Evolutionary conservation across 257 asterid species (phyloP).

Genomic region (Capsicum chinense): DNA sequence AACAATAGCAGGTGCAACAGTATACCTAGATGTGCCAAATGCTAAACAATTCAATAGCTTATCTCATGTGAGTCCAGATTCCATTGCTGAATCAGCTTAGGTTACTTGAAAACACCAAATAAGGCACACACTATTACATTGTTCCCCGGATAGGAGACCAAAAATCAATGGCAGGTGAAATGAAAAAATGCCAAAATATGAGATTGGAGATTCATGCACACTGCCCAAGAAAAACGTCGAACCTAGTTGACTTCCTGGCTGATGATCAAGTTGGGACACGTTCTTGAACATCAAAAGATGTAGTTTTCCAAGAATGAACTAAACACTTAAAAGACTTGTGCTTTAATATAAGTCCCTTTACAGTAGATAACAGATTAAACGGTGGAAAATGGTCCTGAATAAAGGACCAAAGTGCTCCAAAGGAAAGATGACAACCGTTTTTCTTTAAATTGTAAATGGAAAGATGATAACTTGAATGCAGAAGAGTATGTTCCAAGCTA

Average conservation of each 20-base stretch:
- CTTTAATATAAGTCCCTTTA: background rate
- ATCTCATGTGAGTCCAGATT: background rate
- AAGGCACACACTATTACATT: background rate
- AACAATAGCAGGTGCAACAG: conserved; percentile 38
- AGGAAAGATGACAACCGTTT: background rate
- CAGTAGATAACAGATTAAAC: background rate
- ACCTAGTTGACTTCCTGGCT: conserved; percentile 8
- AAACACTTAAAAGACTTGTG: conserved; percentile 5
- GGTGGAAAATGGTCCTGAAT: background rate
- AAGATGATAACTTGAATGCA: background rate
- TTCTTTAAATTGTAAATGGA: too few species aligned
- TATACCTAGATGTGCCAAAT: background rate
- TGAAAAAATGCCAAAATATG: background rate
- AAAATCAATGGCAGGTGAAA: background rate
- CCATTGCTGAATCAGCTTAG: background rate
- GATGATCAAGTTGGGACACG: conserved; percentile 8
- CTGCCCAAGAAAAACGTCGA: background rate
- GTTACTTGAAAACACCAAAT: conserved; percentile 18
- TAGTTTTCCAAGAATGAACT: conserved; percentile 17
- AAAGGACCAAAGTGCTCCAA: background rate
- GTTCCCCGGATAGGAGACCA: background rate
- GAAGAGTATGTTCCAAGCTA: background rate
- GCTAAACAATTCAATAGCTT: background rate
- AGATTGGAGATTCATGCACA: background rate
- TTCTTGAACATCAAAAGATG: conserved; percentile 16